phyloP scores from a whole-genome alignment of 106 monocot species.

The Allium sativum region DNA sequence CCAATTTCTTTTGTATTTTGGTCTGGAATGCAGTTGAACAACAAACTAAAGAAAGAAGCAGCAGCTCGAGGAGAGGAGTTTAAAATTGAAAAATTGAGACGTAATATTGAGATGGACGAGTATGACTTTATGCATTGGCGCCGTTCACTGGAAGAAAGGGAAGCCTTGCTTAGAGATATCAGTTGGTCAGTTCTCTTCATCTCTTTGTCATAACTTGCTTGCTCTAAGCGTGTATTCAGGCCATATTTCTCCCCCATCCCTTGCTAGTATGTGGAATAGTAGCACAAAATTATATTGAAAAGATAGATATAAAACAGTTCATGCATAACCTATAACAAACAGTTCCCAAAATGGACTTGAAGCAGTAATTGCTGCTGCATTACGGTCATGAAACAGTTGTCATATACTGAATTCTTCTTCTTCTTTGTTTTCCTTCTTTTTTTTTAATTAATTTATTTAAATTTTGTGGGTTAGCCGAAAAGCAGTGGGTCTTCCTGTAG shows the following conservation, averaged over 20 bases:
- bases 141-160: constrained; percentile 87
- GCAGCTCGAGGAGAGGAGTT: constrained; percentile 68
- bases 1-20: background rate
- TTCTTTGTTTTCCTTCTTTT: background rate
- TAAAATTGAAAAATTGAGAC: constrained; percentile 35
- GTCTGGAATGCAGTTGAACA: constrained; percentile 39
- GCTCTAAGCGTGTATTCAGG: background rate
- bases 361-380: background rate
- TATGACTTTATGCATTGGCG: constrained; percentile 83
- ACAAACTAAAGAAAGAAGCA: constrained; percentile 69
- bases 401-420: background rate
- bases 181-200: constrained; percentile 40
- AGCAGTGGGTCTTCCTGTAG: constrained; percentile 76
- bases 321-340: background rate
- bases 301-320: background rate
- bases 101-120: constrained; percentile 87
- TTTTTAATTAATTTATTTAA: too few species aligned
- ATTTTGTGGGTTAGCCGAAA: constrained; percentile 38
- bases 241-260: background rate
- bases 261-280: background rate
- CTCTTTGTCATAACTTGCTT: background rate
- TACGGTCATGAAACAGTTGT: background rate
- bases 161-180: constrained; percentile 89
- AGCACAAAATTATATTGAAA: background rate
- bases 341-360: background rate